Evolutionary conservation across 2,329 filamentous ascomycete genomes (phyloP).

Genomic region (Alternaria brassicicola): DNA sequence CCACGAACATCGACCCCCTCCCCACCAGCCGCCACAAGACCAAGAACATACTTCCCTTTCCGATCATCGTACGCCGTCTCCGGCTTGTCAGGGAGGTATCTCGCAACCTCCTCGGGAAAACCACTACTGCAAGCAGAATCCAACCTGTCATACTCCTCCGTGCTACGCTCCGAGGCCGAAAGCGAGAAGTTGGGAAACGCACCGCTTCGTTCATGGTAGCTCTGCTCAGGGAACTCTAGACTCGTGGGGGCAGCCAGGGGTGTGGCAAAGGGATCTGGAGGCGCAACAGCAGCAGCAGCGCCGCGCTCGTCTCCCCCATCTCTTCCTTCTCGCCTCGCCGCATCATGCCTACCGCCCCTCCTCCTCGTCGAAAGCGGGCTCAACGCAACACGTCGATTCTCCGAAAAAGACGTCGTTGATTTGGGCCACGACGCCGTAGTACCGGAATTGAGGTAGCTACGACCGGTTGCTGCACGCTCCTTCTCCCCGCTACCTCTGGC

Average conservation of each 20-base stretch:
- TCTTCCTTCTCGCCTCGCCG: background rate
- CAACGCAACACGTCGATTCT: constrained; percentile 22
- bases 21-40: constrained; percentile 17
- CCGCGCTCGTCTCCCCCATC: background rate
- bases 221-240: background rate
- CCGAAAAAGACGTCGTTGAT: constrained; percentile 21
- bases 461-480: background rate
- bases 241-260: background rate
- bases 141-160: constrained; percentile 6
- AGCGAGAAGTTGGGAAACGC: background rate
- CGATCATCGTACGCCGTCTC: constrained; percentile 15
- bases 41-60: constrained; percentile 34
- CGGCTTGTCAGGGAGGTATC: background rate
- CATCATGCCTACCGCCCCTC: too few species aligned
- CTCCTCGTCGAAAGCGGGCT: constrained; percentile 10
- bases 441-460: constrained; percentile 14
- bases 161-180: background rate
- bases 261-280: background rate
- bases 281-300: background rate
- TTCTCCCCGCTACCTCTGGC: constrained; percentile 3
- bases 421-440: constrained; percentile 11
- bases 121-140: constrained; percentile 9
- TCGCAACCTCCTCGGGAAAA: background rate
- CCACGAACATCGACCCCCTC: constrained; percentile 23
- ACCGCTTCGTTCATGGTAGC: background rate